Evolutionary conservation across 108 stramenopile species (phyloP), one percentile per base, ranked within the genome.

Genomic region (Cyclotella kingstonii): DNA sequence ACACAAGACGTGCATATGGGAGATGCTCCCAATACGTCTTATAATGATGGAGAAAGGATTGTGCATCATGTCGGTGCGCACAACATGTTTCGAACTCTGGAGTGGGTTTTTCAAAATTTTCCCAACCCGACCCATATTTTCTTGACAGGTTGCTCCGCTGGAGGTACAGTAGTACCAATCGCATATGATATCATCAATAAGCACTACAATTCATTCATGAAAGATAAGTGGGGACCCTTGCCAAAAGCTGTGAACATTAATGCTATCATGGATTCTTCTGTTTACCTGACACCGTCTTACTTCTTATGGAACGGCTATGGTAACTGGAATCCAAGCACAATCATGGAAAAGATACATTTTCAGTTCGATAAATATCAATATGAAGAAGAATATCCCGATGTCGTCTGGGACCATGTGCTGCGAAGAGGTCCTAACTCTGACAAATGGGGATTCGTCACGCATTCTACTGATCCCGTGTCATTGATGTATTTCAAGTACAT

Each of bases 1-100:
- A 76, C 77, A 3, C 81, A 81, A 56, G 81, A 81, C 58, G 63
- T 78, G 38, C 73, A 78, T 41, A 28, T 75, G 19, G 81, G 81
- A 26, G 70, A 73, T 33, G 55, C 21, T 27, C 26, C 58, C 36
- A 65, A 56, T 30, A 4, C 26, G 3, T 62, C 48, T 4, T 40
- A 64, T 40, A 38, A 73, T 33, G 66, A 36, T 27, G 35, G 25
- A 34, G 44, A 61, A 11, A 50, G 10, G 5, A 69, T 40, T 1
- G 60, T 76, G 8, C 62, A 52, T 27, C 70, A 78, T 28, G 46
- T 29, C 18, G 78, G 78, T 4, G 78, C 58, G 2, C 50, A 68
- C 41, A 79, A 79, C 26, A 42, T 63, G 31, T n/a, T 39, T 6
- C 8, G 33, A 3, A 61, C 62, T 6, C 10, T 74, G 4, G n/a